Evolutionary conservation across 352 stramenopile species (phyloP).

Genomic region (Phytophthora parvispora): DNA sequence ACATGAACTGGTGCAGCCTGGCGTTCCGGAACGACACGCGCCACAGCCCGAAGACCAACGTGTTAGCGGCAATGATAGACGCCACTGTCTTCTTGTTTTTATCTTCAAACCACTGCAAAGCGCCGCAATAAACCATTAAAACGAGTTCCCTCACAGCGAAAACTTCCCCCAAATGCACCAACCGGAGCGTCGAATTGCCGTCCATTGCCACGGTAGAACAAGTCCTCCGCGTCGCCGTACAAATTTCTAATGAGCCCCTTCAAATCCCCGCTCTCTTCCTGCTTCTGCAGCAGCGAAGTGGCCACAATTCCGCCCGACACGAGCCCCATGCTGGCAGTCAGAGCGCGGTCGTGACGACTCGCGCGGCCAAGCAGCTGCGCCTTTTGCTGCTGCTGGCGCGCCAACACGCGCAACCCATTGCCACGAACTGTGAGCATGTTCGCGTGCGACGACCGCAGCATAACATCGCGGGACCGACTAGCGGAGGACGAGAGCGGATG

Average conservation of each 20-base stretch:
- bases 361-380: conserved; percentile 18
- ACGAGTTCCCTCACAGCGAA: not conserved
- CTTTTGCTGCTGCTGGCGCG: conserved; percentile 27
- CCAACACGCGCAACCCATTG: conserved; percentile 14
- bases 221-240: conserved; percentile 40
- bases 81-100: conserved; percentile 75
- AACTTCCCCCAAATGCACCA: not conserved
- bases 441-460: conserved; percentile 17
- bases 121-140: not conserved
- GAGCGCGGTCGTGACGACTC: conserved; percentile 45
- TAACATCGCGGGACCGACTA: not conserved
- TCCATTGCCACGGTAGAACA: conserved; percentile 32
- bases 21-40: conserved; percentile 63
- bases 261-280: conserved; percentile 4
- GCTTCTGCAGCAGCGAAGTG: conserved; percentile 36
- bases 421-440: conserved; percentile 16
- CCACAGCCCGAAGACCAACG: conserved; percentile 79
- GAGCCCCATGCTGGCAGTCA: conserved; percentile 63
- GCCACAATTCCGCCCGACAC: conserved; percentile 56
- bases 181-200: conserved; percentile 32
- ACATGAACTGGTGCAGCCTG: conserved; percentile 78
- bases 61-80: conserved; percentile 74
- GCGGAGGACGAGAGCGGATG: not conserved
- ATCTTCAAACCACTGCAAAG: conserved; percentile 61
- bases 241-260: conserved; percentile 26